These are phyloP conservation scores for Pythium aquatile DNA, from an alignment of 352 stramenopile genomes.

Conservation along the genomic window DNA sequence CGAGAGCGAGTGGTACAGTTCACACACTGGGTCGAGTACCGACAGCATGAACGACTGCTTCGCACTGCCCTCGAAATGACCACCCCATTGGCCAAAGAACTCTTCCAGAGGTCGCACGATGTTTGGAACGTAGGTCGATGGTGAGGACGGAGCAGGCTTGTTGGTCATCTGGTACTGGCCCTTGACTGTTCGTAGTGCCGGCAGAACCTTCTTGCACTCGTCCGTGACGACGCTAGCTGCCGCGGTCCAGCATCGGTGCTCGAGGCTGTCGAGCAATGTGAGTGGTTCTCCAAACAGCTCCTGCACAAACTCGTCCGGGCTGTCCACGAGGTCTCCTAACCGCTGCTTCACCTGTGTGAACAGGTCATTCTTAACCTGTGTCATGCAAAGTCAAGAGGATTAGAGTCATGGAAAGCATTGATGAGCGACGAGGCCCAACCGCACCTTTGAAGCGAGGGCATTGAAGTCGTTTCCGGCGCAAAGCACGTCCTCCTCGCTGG, in stretches of 20 bases:
- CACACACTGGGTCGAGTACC: constrained; percentile 60
- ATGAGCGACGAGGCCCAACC: neutral
- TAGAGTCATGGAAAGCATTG: too few relatives aligned
- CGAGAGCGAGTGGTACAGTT: constrained; percentile 63
- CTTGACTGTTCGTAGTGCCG: constrained; percentile 84
- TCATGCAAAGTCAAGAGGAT: neutral
- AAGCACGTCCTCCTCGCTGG: constrained; percentile 63
- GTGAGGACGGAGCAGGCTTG: constrained; percentile 65
- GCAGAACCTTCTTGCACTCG: constrained; percentile 86
- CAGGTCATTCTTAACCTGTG: constrained; percentile 54
- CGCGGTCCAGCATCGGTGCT: constrained; percentile 62
- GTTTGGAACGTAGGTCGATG: constrained; percentile 75
- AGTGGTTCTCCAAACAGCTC: constrained; percentile 42
- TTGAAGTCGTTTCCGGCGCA: constrained; percentile 76
- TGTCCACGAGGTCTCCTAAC: constrained; percentile 46
- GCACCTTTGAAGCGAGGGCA: constrained; percentile 52
- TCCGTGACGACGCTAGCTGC: constrained; percentile 58
- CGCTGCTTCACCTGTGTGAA: constrained; percentile 33
- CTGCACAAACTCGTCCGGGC: constrained; percentile 39
- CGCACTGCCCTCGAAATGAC: constrained; percentile 41
- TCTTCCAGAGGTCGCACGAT: constrained; percentile 69
- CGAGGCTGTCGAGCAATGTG: constrained; percentile 36
- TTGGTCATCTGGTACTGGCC: constrained; percentile 91
- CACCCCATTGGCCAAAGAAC: constrained; percentile 75
- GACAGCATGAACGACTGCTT: constrained; percentile 47